Conservation (phyloP, 768 basidiomycete species). For the Naganishia friedmannii region DNA sequence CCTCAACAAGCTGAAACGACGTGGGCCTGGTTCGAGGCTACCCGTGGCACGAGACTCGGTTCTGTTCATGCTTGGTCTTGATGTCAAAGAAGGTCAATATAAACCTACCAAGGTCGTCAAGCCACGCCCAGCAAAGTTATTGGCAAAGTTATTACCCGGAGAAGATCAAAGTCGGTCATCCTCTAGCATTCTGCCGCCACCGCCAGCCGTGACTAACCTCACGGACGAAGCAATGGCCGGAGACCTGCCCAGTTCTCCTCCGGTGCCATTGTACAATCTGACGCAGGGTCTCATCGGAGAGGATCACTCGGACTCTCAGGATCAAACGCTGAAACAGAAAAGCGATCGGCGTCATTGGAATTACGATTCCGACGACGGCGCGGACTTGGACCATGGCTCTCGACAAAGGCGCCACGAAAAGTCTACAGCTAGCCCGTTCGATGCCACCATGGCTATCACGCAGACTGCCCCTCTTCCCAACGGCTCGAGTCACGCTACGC, state of each 20-base stretch:
- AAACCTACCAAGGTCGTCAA: too few species aligned
- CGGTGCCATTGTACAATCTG: not conserved
- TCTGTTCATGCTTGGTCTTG: not conserved
- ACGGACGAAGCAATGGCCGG: not conserved
- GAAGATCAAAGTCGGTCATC: slow-evolving; percentile 9
- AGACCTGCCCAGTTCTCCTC: not conserved
- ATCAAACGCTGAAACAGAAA: not conserved
- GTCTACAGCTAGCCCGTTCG: not conserved
- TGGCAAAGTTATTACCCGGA: too few species aligned
- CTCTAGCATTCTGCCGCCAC: slow-evolving; percentile 8
- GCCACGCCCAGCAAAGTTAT: too few species aligned
- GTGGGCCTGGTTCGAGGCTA: not conserved
- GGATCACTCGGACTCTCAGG: not conserved
- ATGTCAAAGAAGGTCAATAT: not conserved
- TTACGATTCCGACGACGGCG: slow-evolving; percentile 17
- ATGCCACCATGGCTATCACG: not conserved
- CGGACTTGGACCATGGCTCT: not conserved
- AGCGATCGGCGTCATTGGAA: slow-evolving; percentile 3
- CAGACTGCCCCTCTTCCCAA: not conserved
- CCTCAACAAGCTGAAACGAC: not conserved
- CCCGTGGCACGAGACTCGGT: not conserved
- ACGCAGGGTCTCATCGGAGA: not conserved
- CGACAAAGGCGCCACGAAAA: not conserved
- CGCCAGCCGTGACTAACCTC: not conserved
- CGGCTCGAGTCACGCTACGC: not conserved